Conservation (phyloP, 1,139 yeast genomes). For the Kluyveromyces sp. region DNA sequence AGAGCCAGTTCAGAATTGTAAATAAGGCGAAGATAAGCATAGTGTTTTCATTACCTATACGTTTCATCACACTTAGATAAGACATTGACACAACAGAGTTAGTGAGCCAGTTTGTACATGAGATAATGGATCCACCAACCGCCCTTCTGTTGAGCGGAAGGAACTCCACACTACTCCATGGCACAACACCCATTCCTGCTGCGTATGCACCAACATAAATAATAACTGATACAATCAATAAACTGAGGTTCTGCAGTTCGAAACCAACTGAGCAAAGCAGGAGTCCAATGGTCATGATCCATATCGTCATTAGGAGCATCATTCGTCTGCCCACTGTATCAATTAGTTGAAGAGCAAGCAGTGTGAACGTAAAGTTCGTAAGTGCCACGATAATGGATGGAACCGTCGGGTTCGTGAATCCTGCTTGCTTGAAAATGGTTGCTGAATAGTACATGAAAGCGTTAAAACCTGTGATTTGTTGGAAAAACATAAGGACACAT, state of each 20-base stretch:
- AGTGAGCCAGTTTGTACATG: conserved; percentile 40
- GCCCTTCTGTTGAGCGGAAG: conserved; percentile 38
- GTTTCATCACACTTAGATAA: conserved; percentile 33
- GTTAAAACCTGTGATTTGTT: conserved; percentile 69
- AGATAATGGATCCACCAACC: conserved; percentile 37
- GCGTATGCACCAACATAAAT: conserved; percentile 41
- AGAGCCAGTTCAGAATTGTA: conserved; percentile 36
- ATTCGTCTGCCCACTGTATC: conserved; percentile 59
- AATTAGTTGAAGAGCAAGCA: conserved; percentile 49
- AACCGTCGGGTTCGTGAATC: conserved; percentile 52
- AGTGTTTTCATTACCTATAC: conserved; percentile 30
- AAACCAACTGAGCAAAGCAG: conserved; percentile 23
- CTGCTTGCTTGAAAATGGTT: conserved; percentile 52
- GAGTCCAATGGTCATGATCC: conserved; percentile 37
- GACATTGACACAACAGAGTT: conserved; percentile 36
- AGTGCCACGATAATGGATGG: conserved; percentile 61
- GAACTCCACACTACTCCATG: conserved; percentile 43
- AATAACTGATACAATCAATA: conserved; percentile 32
- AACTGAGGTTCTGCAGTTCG: conserved; percentile 12
- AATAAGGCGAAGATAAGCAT: conserved; percentile 34
- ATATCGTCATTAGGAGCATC: conserved; percentile 45
- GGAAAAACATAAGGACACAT: conserved; percentile 65
- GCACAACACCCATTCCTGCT: conserved; percentile 40
- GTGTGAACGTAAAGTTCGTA: conserved; percentile 59
- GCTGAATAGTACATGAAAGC: conserved; percentile 72